Conservation (phyloP, 805 yeast species). For the Candida pini region DNA sequence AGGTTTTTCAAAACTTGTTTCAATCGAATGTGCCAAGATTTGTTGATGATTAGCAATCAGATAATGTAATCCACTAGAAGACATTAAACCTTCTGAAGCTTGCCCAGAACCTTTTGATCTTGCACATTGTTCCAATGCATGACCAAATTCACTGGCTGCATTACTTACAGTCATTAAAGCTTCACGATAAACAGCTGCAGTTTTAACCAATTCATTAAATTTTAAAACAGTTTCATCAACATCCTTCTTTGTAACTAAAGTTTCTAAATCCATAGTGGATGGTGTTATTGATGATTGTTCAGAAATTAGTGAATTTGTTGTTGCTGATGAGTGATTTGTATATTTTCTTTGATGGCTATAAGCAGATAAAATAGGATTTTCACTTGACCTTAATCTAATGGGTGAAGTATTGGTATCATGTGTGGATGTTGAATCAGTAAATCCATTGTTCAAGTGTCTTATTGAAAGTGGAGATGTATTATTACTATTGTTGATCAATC, state of each 20-base stretch:
- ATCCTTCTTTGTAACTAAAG: constrained; percentile 55
- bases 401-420: not conserved
- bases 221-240: constrained; percentile 43
- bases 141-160: constrained; percentile 69
- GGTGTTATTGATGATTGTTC: constrained; percentile 43
- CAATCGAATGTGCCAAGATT: constrained; percentile 54
- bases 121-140: constrained; percentile 60
- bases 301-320: constrained; percentile 27
- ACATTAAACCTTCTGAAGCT: constrained; percentile 57
- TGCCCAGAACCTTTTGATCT: constrained; percentile 55
- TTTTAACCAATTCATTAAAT: constrained; percentile 40
- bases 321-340: constrained; percentile 10
- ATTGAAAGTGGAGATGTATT: not conserved
- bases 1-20: constrained; percentile 52
- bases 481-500: not conserved
- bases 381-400: not conserved
- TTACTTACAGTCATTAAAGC: constrained; percentile 43
- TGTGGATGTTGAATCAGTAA: not conserved
- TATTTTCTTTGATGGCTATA: constrained; percentile 6
- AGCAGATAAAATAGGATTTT: not conserved
- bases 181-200: constrained; percentile 41
- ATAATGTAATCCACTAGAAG: constrained; percentile 74
- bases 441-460: not conserved
- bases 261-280: constrained; percentile 54
- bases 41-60: constrained; percentile 74